Evolutionary conservation across 2,329 filamentous ascomycete species (phyloP), one percentile per base, ranked within the genome.

Genomic region (Colletotrichum viniferum): DNA sequence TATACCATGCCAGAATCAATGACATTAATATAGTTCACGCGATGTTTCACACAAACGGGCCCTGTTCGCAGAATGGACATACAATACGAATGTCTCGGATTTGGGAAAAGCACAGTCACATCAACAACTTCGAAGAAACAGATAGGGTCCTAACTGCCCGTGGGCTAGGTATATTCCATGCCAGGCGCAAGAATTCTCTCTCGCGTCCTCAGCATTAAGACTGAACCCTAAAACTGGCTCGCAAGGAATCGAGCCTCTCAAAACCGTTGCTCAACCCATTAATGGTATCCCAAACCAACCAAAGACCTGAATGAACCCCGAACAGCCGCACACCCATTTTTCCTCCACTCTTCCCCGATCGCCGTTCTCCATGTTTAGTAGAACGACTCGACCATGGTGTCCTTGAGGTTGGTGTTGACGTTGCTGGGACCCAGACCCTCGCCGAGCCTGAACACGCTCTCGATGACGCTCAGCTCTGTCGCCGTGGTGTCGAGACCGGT

Each of bases 351-450:
- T 5, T 34, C 48, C 7, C 12, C 9, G 4, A 48, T 18, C 26
- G 18, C 28, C 30, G 36, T 26, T 4, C 13, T n/a, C 8, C 4
- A 2, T 16, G 21, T 81, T 90, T 90, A 99, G 89, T 99, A 99
- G 88, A 98, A 99, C 81, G 95, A 98, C 89, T 99, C 97, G 77
- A 99, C 97, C 92, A 99, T 98, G 79, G 96, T 97, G 85, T 98
- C 96, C 91, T 98, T 98, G 89, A 98, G 93, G 80, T 88, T 93
- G 68, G 93, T 94, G 84, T 95, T 95, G 87, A 96, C 95, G 81
- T 91, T 93, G 81, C 92, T 92, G 66, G 95, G 93, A 8, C 92
- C 95, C 79, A 92, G 90, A 69, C 95, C 96, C 88, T 98, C 96
- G 78, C 96, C 96, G 62, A 99, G 89, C 81, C 96, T 92, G 90